A percentile compares a stretch with the other conserved stretches of the same genome.
Evolutionary conservation across 106 monocot genomes (phyloP).

Genomic region (Hemerocallis citrina): DNA sequence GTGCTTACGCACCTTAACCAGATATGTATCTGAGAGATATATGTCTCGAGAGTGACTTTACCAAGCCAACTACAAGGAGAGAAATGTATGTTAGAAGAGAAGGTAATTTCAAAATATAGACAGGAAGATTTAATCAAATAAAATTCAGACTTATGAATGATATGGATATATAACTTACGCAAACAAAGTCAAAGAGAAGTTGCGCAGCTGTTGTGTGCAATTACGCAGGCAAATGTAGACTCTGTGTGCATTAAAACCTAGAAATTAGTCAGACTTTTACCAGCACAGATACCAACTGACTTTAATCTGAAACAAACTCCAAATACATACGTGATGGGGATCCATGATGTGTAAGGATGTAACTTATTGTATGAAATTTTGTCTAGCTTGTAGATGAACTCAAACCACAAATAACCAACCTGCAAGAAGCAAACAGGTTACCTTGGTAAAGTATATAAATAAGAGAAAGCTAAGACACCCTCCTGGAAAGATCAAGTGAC

Average conservation of each 20-base stretch:
- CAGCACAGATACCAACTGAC: not conserved
- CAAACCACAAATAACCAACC: constrained; percentile 91
- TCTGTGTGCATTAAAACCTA: constrained; percentile 20
- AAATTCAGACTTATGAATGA: not conserved
- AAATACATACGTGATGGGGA: constrained; percentile 76
- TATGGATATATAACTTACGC: constrained; percentile 42
- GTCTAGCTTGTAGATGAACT: constrained; percentile 96
- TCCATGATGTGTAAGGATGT: constrained; percentile 99
- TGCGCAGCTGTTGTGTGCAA: constrained; percentile 70
- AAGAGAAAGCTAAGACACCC: not conserved
- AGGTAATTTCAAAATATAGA: not conserved
- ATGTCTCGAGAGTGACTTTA: constrained; percentile 81
- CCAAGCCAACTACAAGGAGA: constrained; percentile 61
- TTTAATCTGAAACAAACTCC: not conserved
- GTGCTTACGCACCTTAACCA: constrained; percentile 58
- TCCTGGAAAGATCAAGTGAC: not conserved
- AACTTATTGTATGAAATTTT: constrained; percentile 80
- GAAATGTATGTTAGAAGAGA: not conserved
- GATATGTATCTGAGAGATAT: constrained; percentile 87
- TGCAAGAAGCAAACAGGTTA: constrained; percentile 13
- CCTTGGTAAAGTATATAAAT: not conserved
- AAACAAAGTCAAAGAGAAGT: constrained; percentile 73
- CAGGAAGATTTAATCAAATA: no score
- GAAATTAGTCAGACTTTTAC: not conserved
- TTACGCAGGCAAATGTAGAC: constrained; percentile 90